Conservation (phyloP, 768 basidiomycete species). For the Termitomyces sp. region DNA sequence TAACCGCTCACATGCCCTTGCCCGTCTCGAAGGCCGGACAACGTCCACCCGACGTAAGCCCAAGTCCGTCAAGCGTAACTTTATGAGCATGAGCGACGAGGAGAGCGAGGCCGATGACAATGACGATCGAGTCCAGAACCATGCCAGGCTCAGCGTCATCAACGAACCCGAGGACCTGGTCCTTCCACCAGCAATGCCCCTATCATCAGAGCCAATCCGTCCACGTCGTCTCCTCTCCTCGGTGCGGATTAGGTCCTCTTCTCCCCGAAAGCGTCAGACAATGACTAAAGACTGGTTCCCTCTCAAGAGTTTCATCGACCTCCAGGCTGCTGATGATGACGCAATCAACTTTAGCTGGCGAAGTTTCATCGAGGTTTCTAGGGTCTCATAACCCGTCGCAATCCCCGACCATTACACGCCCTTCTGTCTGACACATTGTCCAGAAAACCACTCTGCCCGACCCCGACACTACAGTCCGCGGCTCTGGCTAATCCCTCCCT, state of each 20-base stretch:
- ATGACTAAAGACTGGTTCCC: constrained; percentile 46
- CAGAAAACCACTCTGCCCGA: background rate
- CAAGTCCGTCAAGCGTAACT: constrained; percentile 33
- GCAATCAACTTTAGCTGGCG: constrained; percentile 51
- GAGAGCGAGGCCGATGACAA: constrained; percentile 43
- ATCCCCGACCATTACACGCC: no score
- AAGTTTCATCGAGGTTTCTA: constrained; percentile 58
- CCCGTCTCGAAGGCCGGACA: constrained; percentile 55
- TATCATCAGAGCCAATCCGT: constrained; percentile 14
- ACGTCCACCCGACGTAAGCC: constrained; percentile 15
- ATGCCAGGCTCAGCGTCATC: constrained; percentile 14
- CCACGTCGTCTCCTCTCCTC: constrained; percentile 11
- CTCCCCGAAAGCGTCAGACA: constrained; percentile 14
- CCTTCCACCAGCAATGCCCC: constrained; percentile 19
- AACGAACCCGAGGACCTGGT: constrained; percentile 36
- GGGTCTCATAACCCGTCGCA: constrained; percentile 21
- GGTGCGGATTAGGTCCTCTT: background rate
- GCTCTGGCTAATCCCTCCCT: background rate
- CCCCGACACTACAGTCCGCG: background rate
- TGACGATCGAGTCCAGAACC: constrained; percentile 17
- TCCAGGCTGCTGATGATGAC: constrained; percentile 36
- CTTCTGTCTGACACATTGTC: no score
- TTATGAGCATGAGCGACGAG: constrained; percentile 68
- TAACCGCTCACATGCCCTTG: constrained; percentile 58
- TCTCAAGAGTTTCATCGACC: constrained; percentile 61